Evolutionary conservation across 1,139 yeast species (phyloP).

Genomic region (Hyphopichia khmerensis): DNA sequence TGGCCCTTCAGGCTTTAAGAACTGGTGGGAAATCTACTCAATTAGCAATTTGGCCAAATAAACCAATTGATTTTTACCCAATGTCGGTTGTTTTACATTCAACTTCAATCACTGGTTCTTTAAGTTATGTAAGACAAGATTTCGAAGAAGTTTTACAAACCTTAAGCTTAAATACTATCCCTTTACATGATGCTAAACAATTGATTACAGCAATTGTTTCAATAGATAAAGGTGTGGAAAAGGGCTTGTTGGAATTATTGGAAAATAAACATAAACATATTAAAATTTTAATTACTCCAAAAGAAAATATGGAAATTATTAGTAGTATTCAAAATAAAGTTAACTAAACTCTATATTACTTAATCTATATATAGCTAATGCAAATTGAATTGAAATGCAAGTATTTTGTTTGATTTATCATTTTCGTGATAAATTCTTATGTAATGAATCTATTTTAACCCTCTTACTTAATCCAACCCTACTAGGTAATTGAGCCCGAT

Average conservation of each 20-base stretch:
- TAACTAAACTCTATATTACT: too few species aligned
- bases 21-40: slow-evolving; percentile 65
- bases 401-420: neutral
- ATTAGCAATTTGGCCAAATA: slow-evolving; percentile 54
- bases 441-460: slow-evolving; percentile 31
- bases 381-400: neutral
- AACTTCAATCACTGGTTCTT: slow-evolving; percentile 45
- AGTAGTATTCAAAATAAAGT: slow-evolving; percentile 1
- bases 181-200: slow-evolving; percentile 31
- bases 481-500: slow-evolving; percentile 10
- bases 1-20: slow-evolving; percentile 51
- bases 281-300: slow-evolving; percentile 45
- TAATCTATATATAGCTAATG: neutral
- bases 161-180: slow-evolving; percentile 38
- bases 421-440: slow-evolving; percentile 11
- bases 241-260: slow-evolving; percentile 43
- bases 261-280: slow-evolving; percentile 45
- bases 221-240: slow-evolving; percentile 41
- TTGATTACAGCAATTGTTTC: slow-evolving; percentile 44
- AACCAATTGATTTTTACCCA: slow-evolving; percentile 39
- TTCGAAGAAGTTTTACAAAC: slow-evolving; percentile 49
- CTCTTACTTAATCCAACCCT: slow-evolving; percentile 35
- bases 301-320: slow-evolving; percentile 6
- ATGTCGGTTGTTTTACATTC: slow-evolving; percentile 47
- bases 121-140: slow-evolving; percentile 47